Evolutionary conservation across 2,329 filamentous ascomycete species (phyloP), one percentile per base, ranked within the genome.

Genomic region (Calonectria crousiana): DNA sequence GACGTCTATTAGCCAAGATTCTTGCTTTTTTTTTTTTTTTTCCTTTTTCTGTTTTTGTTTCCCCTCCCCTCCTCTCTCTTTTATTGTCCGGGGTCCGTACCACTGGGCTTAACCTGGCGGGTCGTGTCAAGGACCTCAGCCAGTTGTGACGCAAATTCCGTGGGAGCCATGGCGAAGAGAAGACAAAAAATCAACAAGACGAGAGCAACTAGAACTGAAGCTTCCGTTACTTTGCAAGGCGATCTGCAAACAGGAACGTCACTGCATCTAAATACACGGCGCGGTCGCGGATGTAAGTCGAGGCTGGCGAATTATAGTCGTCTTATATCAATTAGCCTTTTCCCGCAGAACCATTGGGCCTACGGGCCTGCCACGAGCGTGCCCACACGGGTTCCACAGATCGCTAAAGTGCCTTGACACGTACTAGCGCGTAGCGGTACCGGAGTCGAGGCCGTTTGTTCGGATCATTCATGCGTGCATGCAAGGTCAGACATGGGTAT

Each of bases 311-410:
- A 62, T 62, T 62, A 62, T 62, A 28, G 34, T 41, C 56, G 56
- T 62, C 56, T 62, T 62, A 62, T 62, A 62, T 62, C 56, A 62
- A 62, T 62, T 62, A 62, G 56, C 38, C 56, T 62, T 62, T 62
- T 62, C 34, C n/a, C 34, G 38, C 10, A 62, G 56, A 62, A 38
- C 56, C 56, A 62, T 62, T 62, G 56, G 56, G 56, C 23, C 56
- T 47, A 4, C 14, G 10, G 20, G 53, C 32, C 23, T 60, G n/a
- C 34, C 56, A 26, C 36, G 32, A 62, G 56, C 56, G 56, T 36
- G 18, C 23, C 56, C 56, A 23, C 52, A 30, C 18, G 28, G 28
- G 52, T n/a, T 56, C 56, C 56, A 62, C 56, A 62, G 56, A 41
- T 62, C 56, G 56, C 56, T 62, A 41, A 62, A 41, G n/a, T 62